Base-by-base conservation (phyloP, 192 early-diverging fungal genomes). In the Endogone sp. region DNA sequence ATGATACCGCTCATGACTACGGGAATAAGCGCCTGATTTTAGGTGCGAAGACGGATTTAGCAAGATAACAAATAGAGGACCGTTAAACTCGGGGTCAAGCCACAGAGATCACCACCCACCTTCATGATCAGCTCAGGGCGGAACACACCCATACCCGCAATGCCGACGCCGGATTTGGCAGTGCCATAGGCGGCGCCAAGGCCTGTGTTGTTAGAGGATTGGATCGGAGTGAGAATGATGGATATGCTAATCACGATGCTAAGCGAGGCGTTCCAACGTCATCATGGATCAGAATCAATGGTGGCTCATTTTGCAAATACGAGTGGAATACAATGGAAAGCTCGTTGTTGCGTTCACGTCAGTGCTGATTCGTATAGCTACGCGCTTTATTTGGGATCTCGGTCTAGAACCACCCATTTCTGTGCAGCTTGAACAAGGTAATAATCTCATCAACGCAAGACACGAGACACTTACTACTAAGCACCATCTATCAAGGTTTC, bases 1-100 rank as follows among this genome's bases (percentile, higher is more conserved):
- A 99, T 94, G 81, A 99, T 99, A 93, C 98, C 97, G 73, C 90
- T 94, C 95, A 97, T 97, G 72, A 99, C 91, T 62, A 97, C 93
- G 20, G 95, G 95, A 63, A 99, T 90, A 66, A 95, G 87, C 56
- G 89, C 84, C 65, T 72, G 29, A n/a, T 59, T 28, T 24, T 56
- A 13, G 10, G 56, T 30, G 29, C 30, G 60, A 55, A 57, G 25
- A 26, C 23, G 54, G 31, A 67, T n/a, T n/a, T n/a, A n/a, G n/a
- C n/a, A n/a, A n/a, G n/a, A 44, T 25, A 44, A 65, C 30, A 71
- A 81, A 24, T 10, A 60, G 66, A 70, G 29, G 71, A 67, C 76
- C 78, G 28, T 64, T 65, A 57, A 26, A 31, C 37, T 16, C 37
- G 1, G 37, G 10, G 0, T 60, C 59, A 60, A 8, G 22, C 59